phyloP scores from a whole-genome alignment of 495 filamentous ascomycete genomes.

The Friedmanniomyces simplex region DNA sequence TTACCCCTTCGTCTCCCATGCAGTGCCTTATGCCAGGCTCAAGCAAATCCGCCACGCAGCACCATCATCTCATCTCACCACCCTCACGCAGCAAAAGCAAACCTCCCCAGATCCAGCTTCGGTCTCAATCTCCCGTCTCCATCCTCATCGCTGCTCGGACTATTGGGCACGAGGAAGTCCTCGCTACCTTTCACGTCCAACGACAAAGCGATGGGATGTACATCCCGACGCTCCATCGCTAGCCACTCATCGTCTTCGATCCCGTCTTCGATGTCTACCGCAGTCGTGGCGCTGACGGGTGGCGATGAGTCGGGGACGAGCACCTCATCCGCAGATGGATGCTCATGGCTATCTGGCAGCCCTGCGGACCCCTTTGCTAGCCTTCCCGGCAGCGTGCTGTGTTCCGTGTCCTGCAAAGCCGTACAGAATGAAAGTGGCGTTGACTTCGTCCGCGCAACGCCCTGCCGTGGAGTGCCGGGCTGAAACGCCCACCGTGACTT shows the following conservation, averaged over 20 bases:
- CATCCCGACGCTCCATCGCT: conserved; percentile 5
- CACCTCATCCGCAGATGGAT: not conserved
- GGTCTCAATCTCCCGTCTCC: conserved; percentile 13
- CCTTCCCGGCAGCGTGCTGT: not conserved
- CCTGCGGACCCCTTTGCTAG: not conserved
- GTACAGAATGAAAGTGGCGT: not conserved
- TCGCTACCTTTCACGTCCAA: conserved; percentile 49
- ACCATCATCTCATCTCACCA: too few species aligned
- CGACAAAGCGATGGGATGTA: not conserved
- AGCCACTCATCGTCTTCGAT: conserved; percentile 6
- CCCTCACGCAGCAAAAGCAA: conserved; percentile 23
- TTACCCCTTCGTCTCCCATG: too few species aligned
- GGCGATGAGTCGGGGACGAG: conserved; percentile 2
- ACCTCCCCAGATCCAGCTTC: conserved; percentile 26
- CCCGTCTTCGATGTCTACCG: not conserved
- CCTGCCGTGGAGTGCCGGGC: not conserved
- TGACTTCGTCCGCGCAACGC: not conserved
- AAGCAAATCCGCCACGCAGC: too few species aligned
- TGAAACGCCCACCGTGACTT: conserved; percentile 9
- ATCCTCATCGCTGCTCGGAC: conserved; percentile 48
- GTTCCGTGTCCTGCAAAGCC: not conserved
- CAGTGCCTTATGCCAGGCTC: too few species aligned
- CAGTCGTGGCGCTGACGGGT: not conserved
- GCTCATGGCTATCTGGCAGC: not conserved
- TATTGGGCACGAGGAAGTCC: conserved; percentile 61